A percentile compares a stretch with the other conserved stretches of the same genome.
phyloP scores from a whole-genome alignment of 1,284 basidiomycete genomes.

The Tremellales sp. region DNA sequence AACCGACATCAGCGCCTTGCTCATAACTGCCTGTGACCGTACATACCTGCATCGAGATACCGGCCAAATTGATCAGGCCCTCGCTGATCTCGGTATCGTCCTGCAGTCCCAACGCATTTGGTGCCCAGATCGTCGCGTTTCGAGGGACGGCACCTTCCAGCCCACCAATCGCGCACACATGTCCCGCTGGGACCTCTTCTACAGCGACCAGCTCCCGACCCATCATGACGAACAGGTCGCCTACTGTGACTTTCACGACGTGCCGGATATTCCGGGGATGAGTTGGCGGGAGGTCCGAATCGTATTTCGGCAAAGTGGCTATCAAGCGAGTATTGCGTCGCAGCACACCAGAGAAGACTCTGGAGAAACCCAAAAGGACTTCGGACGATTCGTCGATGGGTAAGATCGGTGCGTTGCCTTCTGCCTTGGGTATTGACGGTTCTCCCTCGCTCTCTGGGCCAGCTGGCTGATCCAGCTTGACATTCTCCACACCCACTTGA shows the following conservation, averaged over 20 bases:
- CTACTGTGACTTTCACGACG: conserved; percentile 60
- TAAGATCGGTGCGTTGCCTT: neutral
- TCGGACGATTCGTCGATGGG: conserved; percentile 49
- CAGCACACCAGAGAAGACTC: conserved; percentile 87
- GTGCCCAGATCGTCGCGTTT: conserved; percentile 83
- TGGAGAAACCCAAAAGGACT: conserved; percentile 81
- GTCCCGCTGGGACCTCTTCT: conserved; percentile 81
- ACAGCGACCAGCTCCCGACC: conserved; percentile 86
- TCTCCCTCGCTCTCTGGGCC: conserved; percentile 19
- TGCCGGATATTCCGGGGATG: conserved; percentile 71
- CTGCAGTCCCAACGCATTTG: conserved; percentile 50
- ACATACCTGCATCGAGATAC: conserved; percentile 63
- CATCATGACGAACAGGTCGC: conserved; percentile 95
- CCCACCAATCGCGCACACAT: conserved; percentile 90
- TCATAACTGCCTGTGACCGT: conserved; percentile 6
- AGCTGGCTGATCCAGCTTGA: conserved; percentile 9
- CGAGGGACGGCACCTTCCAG: conserved; percentile 86
- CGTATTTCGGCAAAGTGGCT: conserved; percentile 87
- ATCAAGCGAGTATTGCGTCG: conserved; percentile 62
- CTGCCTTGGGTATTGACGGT: conserved; percentile 4
- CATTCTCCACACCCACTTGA: conserved; percentile 17
- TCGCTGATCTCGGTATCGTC: conserved; percentile 47
- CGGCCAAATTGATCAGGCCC: conserved; percentile 73
- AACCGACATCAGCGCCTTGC: neutral
- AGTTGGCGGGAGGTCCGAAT: conserved; percentile 59